Evolutionary conservation across 2,329 filamentous ascomycete genomes (phyloP), one percentile per base, ranked within the genome.

Genomic region (Epichloe glyceriae): DNA sequence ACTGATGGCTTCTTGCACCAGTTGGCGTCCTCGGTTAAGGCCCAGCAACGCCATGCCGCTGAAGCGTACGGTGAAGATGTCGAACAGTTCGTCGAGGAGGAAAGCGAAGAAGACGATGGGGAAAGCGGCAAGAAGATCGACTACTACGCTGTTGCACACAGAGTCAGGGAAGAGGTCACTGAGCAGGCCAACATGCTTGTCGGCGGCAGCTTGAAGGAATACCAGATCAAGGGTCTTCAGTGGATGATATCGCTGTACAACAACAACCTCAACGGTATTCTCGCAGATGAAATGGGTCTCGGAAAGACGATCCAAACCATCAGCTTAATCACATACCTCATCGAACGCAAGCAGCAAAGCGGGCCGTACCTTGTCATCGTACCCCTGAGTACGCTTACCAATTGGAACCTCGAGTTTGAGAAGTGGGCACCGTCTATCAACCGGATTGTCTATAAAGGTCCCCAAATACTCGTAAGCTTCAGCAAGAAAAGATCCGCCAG

Each of bases 171-270:
- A 73, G 88, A 94, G 57, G 85, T 98, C 59, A 85, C 79, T 1
- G 75, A 76, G 54, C 93, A 98, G 64, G 88, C 93, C 6, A 69
- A 70, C 49, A 95, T 95, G 42, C 78, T 98, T 54, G 88, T 97
- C 55, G 93, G 93, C 64, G 93, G 93, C 63, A 86, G 75, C 11
- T 75, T 98, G 58, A 98, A 98, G 69, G 93, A 98, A 67, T 98
- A 98, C 69, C 93, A 98, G 71, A 59, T 98, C 70, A 97, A 96
- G 81, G 93, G 93, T 78, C 73, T 98, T 46, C 91, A 98, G 68
- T 98, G 93, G 93, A 98, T 98, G 93, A 84, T 98, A 54, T 98
- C 93, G 14, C 78, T 98, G 14, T 98, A 97, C 79, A 98, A 98
- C 82, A 98, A 98, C 75, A 98, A 96, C 70, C 80, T 98, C 57